Percentiles rank a stretch among this genome's conserved stretches.
Evolutionary conservation across 805 yeast species (phyloP).

Genomic region (Zygosaccharomyces kombuchaensis): DNA sequence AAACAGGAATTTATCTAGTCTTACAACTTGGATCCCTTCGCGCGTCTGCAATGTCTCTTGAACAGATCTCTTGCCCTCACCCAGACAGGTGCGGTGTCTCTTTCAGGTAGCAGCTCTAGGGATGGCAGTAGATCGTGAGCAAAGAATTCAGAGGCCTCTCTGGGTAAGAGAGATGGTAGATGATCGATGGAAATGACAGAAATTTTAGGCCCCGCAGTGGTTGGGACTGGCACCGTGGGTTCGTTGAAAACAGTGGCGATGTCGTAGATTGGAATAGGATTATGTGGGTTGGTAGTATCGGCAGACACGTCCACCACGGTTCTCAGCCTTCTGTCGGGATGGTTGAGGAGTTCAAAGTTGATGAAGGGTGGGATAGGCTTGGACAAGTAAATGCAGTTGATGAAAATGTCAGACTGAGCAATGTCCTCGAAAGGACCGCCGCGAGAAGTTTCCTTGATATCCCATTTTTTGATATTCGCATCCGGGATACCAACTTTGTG

Average conservation of each 20-base stretch:
- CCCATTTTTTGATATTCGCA: conserved; percentile 84
- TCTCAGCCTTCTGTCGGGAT: conserved; percentile 67
- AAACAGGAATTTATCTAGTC: background rate
- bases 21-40: conserved; percentile 45
- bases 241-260: conserved; percentile 85
- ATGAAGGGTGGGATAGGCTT: conserved; percentile 92
- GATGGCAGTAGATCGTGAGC: conserved; percentile 86
- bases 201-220: conserved; percentile 75
- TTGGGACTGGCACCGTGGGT: conserved; percentile 84
- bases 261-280: conserved; percentile 92
- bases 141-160: conserved; percentile 94
- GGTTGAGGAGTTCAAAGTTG: conserved; percentile 62
- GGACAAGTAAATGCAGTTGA: conserved; percentile 94
- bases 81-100: conserved; percentile 88
- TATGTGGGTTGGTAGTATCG: conserved; percentile 97
- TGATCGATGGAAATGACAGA: conserved; percentile 96
- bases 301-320: conserved; percentile 97
- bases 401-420: conserved; percentile 77
- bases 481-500: conserved; percentile 85
- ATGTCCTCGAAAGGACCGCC: conserved; percentile 98
- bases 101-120: conserved; percentile 74
- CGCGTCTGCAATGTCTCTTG: conserved; percentile 78
- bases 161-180: conserved; percentile 89
- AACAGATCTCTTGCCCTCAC: conserved; percentile 77
- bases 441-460: conserved; percentile 89